Evolutionary conservation across 371 early-diverging fungal genomes (phyloP).

Genomic region (Circinella minor): DNA sequence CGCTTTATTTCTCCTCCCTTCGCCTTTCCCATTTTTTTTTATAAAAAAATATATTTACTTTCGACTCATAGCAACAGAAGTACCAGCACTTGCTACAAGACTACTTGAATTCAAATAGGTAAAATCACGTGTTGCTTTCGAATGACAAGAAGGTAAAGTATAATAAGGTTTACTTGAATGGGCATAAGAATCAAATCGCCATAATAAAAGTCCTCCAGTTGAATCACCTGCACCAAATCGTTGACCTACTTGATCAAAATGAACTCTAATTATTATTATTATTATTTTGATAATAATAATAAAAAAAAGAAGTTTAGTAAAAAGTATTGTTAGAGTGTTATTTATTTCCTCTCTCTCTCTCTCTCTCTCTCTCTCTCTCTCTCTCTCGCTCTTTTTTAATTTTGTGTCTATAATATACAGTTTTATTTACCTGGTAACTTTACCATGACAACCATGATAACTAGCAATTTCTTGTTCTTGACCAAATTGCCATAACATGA

Average conservation of each 20-base stretch:
- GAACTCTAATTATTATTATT: slow-evolving; percentile 38
- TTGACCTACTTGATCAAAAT: slow-evolving; percentile 76
- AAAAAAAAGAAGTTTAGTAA: neutral
- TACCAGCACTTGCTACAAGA: slow-evolving; percentile 77
- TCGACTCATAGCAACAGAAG: slow-evolving; percentile 59
- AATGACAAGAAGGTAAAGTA: slow-evolving; percentile 61
- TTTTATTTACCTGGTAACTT: slow-evolving; percentile 47
- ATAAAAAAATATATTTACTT: slow-evolving; percentile 44
- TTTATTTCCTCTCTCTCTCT: too few species aligned
- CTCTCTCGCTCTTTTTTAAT: too few species aligned
- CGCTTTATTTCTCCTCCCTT: neutral
- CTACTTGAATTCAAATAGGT: slow-evolving; percentile 74
- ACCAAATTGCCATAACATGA: slow-evolving; percentile 66
- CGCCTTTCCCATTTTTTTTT: too few species aligned
- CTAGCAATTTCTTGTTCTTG: slow-evolving; percentile 60
- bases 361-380: too few species aligned
- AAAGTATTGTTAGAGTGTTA: too few species aligned
- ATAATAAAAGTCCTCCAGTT: slow-evolving; percentile 69
- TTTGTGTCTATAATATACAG: neutral
- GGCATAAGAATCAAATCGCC: slow-evolving; percentile 76
- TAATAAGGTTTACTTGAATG: slow-evolving; percentile 66
- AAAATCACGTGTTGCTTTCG: slow-evolving; percentile 74
- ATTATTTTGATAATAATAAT: neutral
- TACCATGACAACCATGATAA: slow-evolving; percentile 59
- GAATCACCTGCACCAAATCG: slow-evolving; percentile 79